A percentile compares a stretch with the other conserved stretches of the same genome.
Evolutionary conservation across 192 early-diverging fungal species (phyloP).

Genomic region (Podila minutissima): DNA sequence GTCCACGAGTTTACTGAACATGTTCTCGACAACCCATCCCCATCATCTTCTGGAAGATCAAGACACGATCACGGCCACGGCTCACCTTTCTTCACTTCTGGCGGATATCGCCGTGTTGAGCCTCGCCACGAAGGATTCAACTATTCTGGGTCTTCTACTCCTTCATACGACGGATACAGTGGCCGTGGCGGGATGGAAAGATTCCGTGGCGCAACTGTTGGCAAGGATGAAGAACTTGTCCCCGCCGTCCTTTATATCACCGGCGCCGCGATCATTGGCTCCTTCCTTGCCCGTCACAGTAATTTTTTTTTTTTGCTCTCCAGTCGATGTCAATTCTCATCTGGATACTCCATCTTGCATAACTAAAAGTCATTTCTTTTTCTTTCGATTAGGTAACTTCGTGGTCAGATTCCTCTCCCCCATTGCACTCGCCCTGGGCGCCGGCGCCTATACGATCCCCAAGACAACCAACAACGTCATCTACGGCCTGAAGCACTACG

Average conservation of each 20-base stretch:
- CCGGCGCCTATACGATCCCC: conserved; percentile 40
- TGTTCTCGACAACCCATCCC: conserved; percentile 27
- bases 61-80: conserved; percentile 14
- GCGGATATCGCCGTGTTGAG: neutral
- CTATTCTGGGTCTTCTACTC: neutral
- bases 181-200: neutral
- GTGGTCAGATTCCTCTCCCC: conserved; percentile 37
- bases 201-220: conserved; percentile 26
- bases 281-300: conserved; percentile 42
- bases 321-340: neutral
- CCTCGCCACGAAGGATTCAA: conserved; percentile 7
- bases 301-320: neutral
- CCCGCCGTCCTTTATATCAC: conserved; percentile 38
- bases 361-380: conserved; percentile 1
- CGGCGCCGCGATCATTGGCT: conserved; percentile 25
- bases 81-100: conserved; percentile 14
- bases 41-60: neutral
- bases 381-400: conserved; percentile 30
- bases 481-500: conserved; percentile 15
- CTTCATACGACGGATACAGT: neutral
- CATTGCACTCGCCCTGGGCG: conserved; percentile 20
- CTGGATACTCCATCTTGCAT: neutral
- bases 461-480: conserved; percentile 45
- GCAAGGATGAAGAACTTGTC: conserved; percentile 22
- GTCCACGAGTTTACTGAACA: conserved; percentile 45